Evolutionary conservation across 208 protist species (phyloP).

Genomic region (Phytomonas francai): DNA sequence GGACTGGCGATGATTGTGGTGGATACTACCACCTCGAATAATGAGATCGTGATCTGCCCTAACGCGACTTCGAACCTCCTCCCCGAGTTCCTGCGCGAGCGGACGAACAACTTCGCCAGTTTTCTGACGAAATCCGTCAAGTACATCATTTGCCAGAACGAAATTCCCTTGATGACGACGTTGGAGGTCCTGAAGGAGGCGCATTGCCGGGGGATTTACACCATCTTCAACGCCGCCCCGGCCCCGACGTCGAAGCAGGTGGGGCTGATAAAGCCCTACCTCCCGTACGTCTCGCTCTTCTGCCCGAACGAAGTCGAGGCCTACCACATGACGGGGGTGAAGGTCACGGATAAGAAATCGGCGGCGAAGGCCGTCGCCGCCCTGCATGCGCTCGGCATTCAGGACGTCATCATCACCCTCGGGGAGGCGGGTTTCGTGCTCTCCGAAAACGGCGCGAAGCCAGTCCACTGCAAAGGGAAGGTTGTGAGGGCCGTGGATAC

Average conservation of each 20-base stretch:
- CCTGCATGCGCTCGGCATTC: slow-evolving; percentile 59
- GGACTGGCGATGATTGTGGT: slow-evolving; percentile 91
- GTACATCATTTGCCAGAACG: slow-evolving; percentile 89
- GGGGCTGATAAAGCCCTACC: slow-evolving; percentile 57
- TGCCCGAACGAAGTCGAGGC: slow-evolving; percentile 92
- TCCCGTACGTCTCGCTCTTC: slow-evolving; percentile 82
- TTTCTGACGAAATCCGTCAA: slow-evolving; percentile 48
- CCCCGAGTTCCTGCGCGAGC: slow-evolving; percentile 32
- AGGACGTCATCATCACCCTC: slow-evolving; percentile 87
- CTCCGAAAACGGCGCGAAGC: slow-evolving; percentile 35
- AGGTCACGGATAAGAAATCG: slow-evolving; percentile 50
- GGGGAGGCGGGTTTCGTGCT: slow-evolving; percentile 69
- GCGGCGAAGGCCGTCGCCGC: slow-evolving; percentile 42
- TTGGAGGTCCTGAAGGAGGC: slow-evolving; percentile 77
- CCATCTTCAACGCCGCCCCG: slow-evolving; percentile 91
- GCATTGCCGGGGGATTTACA: slow-evolving; percentile 73
- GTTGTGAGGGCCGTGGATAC: slow-evolving; percentile 90
- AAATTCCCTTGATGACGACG: slow-evolving; percentile 83
- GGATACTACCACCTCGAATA: slow-evolving; percentile 75
- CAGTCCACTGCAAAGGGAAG: slow-evolving; percentile 37
- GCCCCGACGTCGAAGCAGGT: slow-evolving; percentile 67
- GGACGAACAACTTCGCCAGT: slow-evolving; percentile 45
- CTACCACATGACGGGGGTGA: slow-evolving; percentile 65
- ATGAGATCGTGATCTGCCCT: slow-evolving; percentile 90
- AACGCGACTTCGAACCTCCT: slow-evolving; percentile 79